Base-by-base conservation (phyloP, 2,329 filamentous ascomycete genomes). In the Geosmithia putterillii region DNA sequence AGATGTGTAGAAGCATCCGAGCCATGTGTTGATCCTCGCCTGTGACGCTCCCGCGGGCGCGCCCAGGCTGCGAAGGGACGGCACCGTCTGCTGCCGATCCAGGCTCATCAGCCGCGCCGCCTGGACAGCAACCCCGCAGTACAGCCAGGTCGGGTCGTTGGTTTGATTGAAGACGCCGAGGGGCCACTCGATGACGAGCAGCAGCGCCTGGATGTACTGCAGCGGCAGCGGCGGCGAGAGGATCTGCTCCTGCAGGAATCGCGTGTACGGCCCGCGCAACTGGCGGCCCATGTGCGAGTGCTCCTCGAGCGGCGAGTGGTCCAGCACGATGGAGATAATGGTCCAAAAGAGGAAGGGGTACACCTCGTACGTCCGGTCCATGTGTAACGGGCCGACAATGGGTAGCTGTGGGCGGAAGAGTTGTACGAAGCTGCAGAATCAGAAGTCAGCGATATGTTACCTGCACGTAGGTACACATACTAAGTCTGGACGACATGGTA, bases 311-410 rank as follows among this genome's bases (percentile, higher is more conserved):
- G 49, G 47, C 3, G 48, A 45, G 21, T 50, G 54, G 18, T 46
- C 46, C 17, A 50, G 36, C 18, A 57, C 51, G 25, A 57, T 42
- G 17, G 46, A 28, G 3, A 58, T 43, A 25, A 59, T 53, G 14
- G 51, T 56, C 56, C 55, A 59, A 25, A 59, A 59, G 4, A 59
- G 52, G 34, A 59, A 51, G 3, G 47, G 47, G 8, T 54, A 54
- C 38, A 49, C 50, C 10, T 49, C 45, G 40, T 57, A 50, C 20
- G 55, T 54, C 18, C 41, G 38, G 15, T 51, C 49, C 6, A 56
- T 46, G 22, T 51, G 53, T 20, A 58, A 47, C 18, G 52, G 47
- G 1, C 55, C 51, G 2, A 58, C 22, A n/a, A 59, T 51, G n/a
- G 56, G 42, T 55, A 59, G 28, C 20, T 44, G 43, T 40, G 41